These are phyloP conservation scores for Bretziella fagacearum DNA, from an alignment of 2,329 filamentous ascomycete genomes.

Conservation along the genomic window DNA sequence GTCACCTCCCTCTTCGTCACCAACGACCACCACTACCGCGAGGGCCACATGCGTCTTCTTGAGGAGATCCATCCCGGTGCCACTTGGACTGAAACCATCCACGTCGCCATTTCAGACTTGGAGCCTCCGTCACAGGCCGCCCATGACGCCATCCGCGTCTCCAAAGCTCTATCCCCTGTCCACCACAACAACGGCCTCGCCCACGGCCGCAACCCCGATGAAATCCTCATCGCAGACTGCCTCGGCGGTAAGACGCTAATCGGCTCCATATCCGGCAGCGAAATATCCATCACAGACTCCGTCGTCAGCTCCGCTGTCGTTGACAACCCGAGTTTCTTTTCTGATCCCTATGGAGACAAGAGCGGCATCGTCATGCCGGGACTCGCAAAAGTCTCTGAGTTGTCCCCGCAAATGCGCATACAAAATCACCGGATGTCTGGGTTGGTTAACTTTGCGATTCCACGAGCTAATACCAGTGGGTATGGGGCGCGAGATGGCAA, in stretches of 20 bases:
- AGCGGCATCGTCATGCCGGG: conserved; percentile 39
- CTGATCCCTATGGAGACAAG: conserved; percentile 34
- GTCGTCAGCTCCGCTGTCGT: conserved; percentile 21
- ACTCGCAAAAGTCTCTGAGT: conserved; percentile 25
- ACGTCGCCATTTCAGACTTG: conserved; percentile 17
- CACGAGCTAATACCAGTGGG: conserved; percentile 12
- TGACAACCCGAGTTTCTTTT: conserved; percentile 43
- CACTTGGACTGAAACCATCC: conserved; percentile 33
- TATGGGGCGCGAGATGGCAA: conserved; percentile 1
- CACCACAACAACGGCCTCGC: conserved; percentile 41
- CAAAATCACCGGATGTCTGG: conserved; percentile 16
- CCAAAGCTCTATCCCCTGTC: conserved; percentile 27
- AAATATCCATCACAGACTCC: conserved; percentile 10
- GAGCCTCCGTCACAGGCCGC: conserved; percentile 18
- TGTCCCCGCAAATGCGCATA: conserved; percentile 21
- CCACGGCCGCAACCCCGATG: conserved; percentile 26
- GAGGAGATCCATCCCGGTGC: conserved; percentile 29
- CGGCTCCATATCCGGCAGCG: conserved; percentile 4
- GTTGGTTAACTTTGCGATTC: conserved; percentile 12
- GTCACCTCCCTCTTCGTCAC: conserved; percentile 38
- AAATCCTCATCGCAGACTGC: conserved; percentile 29
- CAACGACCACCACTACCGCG: conserved; percentile 39
- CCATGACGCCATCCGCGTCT: conserved; percentile 24
- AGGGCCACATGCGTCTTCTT: conserved; percentile 29
- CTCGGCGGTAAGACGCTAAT: conserved; percentile 29